A percentile compares a stretch with the other conserved stretches of the same genome.
Evolutionary conservation across 306 rosid species (phyloP).

Genomic region (Astragalus membranaceus): DNA sequence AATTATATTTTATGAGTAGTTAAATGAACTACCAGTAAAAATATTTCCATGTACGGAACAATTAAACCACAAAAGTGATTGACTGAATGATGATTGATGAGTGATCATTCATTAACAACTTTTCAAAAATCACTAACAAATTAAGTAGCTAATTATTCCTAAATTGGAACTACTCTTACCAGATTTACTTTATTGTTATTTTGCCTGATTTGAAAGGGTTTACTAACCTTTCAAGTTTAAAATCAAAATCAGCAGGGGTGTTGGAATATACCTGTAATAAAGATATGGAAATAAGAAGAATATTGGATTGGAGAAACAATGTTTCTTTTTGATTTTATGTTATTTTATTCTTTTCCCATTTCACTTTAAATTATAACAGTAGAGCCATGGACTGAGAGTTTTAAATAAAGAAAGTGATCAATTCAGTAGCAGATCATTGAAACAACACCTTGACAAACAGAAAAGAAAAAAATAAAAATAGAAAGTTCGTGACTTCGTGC

Average conservation of each 20-base stretch:
- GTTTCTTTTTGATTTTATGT: neutral
- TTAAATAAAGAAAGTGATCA: constrained; percentile 15
- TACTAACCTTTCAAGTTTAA: constrained; percentile 77
- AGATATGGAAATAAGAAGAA: constrained; percentile 10
- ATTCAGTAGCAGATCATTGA: neutral
- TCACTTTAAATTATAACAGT: neutral
- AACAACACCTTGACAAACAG: neutral
- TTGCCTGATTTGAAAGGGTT: neutral
- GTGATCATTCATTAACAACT: neutral
- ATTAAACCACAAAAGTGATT: neutral
- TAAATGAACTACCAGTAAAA: constrained; percentile 2
- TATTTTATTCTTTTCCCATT: neutral
- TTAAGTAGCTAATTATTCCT: neutral
- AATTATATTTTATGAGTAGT: neutral
- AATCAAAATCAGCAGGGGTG: constrained; percentile 96
- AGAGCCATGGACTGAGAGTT: neutral
- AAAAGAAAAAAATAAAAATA: neutral
- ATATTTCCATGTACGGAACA: neutral
- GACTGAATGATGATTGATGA: neutral
- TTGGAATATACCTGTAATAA: constrained; percentile 73
- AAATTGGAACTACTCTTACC: neutral
- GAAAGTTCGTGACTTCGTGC: too few relatives aligned
- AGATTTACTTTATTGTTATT: neutral
- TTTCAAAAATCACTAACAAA: neutral
- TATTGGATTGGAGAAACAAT: neutral